Evolutionary conservation across 2,329 filamentous ascomycete genomes (phyloP).

Genomic region (Thermomyces lanuginosus): DNA sequence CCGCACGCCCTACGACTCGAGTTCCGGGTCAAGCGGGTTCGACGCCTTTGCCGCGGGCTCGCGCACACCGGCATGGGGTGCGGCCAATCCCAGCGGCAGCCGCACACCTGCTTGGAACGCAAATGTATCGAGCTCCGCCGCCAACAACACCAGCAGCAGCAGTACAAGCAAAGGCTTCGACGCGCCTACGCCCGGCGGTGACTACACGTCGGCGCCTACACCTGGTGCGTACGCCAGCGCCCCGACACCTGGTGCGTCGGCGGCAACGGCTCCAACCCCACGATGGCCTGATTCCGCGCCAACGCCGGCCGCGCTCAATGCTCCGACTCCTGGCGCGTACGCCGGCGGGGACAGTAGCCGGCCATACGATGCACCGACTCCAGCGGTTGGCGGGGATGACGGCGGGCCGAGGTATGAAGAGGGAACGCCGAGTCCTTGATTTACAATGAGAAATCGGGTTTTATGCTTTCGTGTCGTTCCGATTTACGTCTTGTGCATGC

Average conservation of each 20-base stretch:
- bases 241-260: slow-evolving; percentile 52
- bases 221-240: slow-evolving; percentile 41
- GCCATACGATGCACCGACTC: slow-evolving; percentile 31
- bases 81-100: slow-evolving; percentile 30
- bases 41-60: slow-evolving; percentile 52
- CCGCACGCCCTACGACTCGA: slow-evolving; percentile 49
- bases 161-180: slow-evolving; percentile 47
- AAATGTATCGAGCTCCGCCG: slow-evolving; percentile 16
- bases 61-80: slow-evolving; percentile 58
- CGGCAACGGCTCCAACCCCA: slow-evolving; percentile 40
- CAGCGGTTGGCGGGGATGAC: slow-evolving; percentile 23
- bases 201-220: slow-evolving; percentile 50
- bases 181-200: slow-evolving; percentile 55
- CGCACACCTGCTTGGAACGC: slow-evolving; percentile 31
- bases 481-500: too few relatives aligned
- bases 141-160: slow-evolving; percentile 13
- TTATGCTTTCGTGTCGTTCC: too few relatives aligned
- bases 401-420: slow-evolving; percentile 29
- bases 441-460: too few relatives aligned
- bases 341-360: slow-evolving; percentile 13
- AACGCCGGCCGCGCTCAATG: slow-evolving; percentile 31
- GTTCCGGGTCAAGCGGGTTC: slow-evolving; percentile 44
- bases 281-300: slow-evolving; percentile 30
- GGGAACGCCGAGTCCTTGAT: slow-evolving; percentile 26
- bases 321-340: slow-evolving; percentile 24